Base-by-base conservation (phyloP, 2,329 filamentous ascomycete genomes). In the Diatrype stigma region DNA sequence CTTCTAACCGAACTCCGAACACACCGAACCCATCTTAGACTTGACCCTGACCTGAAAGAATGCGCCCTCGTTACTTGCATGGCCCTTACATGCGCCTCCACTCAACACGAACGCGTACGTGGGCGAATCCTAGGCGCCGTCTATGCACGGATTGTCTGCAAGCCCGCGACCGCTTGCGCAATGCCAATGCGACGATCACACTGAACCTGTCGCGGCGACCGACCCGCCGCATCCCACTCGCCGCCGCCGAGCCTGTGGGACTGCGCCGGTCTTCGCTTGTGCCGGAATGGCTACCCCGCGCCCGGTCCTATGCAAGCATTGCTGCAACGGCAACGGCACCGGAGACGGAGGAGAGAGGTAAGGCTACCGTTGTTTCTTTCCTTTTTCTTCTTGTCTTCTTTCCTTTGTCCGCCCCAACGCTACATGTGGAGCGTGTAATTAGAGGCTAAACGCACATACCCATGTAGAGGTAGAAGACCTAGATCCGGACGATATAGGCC, bases 401-500 rank as follows among this genome's bases (percentile, higher is more conserved):
- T n/a, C n/a, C n/a, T n/a, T 37, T 37, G 34, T 16, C 34, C 34
- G 34, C 14, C 16, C 14, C 12, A 37, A 16, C 40, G 21, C 21
- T 44, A 21, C 10, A 6, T 28, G 7, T n/a, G 4, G 40, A 44
- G 4, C 19, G 23, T 53, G 23, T 49, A 1, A 32, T 46, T 46
- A 50, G 23, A 21, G 38, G 19, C 16, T 40, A 50, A 49, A 42
- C 61, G 56, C 42, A 38, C 49, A 37, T 51, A n/a, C n/a, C n/a
- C n/a, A n/a, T n/a, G n/a, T n/a, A n/a, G n/a, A n/a, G n/a, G n/a
- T n/a, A n/a, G n/a, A n/a, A n/a, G n/a, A n/a, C n/a, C n/a, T n/a
- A 38, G 51, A 51, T 28, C 26, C 53, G 11, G 70, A 73, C 45
- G 65, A 70, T 40, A 66, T 75, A 55, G 92, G 92, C 0, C 94